These are phyloP conservation scores for Elaeagnus macrophylla DNA, from an alignment of 306 rosid species.

Conservation along the genomic window DNA sequence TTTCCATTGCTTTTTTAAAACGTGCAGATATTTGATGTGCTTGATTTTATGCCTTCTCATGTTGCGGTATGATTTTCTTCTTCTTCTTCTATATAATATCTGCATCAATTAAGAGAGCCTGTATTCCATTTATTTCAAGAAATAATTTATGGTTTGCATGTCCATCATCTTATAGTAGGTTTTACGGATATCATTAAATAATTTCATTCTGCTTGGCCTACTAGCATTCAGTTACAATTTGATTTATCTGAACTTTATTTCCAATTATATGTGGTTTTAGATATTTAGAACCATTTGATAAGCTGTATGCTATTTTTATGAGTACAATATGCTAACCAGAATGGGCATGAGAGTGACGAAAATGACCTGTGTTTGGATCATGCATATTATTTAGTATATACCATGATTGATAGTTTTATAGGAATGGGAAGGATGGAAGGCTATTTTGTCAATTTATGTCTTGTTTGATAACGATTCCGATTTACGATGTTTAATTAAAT, in stretches of 20 bases:
- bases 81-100: not conserved
- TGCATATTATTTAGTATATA: no score
- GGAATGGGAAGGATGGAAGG: no score
- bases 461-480: no score
- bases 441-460: no score
- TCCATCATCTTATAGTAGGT: not conserved
- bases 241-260: not conserved
- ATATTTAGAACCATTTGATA: not conserved
- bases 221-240: not conserved
- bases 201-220: not conserved
- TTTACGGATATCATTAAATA: slow-evolving; percentile 1
- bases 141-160: not conserved
- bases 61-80: slow-evolving; percentile 63
- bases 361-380: no score
- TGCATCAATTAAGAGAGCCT: no score
- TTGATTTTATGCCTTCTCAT: slow-evolving; percentile 84
- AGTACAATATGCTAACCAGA: no score
- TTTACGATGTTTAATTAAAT: no score
- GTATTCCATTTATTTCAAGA: not conserved
- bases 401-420: no score
- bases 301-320: no score
- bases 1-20: slow-evolving; percentile 12
- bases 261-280: not conserved
- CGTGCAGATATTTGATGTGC: slow-evolving; percentile 87
- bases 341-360: no score